Evolutionary conservation across 1,284 basidiomycete genomes (phyloP).

Genomic region (Lentinula novae-zelandiae): DNA sequence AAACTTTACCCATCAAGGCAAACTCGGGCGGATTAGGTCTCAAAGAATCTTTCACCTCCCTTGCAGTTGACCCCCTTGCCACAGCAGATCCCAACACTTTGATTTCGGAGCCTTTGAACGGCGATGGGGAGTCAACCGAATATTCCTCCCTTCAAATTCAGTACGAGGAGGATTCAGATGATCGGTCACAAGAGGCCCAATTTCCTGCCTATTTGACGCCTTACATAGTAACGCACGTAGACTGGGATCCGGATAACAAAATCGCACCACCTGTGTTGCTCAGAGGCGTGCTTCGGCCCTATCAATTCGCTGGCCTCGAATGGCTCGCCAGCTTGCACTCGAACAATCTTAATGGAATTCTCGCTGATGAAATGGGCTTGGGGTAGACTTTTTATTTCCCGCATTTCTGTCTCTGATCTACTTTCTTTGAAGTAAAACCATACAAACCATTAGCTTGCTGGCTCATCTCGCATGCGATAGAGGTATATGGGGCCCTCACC

Average conservation of each 20-base stretch:
- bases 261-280: constrained; percentile 79
- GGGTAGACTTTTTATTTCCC: constrained; percentile 55
- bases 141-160: neutral
- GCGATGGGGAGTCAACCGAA: neutral
- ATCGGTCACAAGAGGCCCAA: constrained; percentile 14
- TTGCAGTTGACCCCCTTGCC: neutral
- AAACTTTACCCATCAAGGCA: neutral
- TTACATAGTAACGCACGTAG: constrained; percentile 64
- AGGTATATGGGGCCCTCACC: constrained; percentile 96
- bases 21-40: no score
- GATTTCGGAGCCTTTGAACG: neutral
- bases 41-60: neutral
- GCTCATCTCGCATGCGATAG: constrained; percentile 93
- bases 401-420: constrained; percentile 5
- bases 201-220: constrained; percentile 60
- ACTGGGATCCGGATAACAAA: constrained; percentile 55
- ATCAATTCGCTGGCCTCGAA: constrained; percentile 92
- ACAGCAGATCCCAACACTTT: neutral
- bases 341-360: constrained; percentile 88
- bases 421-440: constrained; percentile 74
- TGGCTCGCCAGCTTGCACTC: constrained; percentile 91
- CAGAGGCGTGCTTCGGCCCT: constrained; percentile 86
- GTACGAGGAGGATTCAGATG: constrained; percentile 13
- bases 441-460: constrained; percentile 91
- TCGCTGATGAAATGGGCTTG: constrained; percentile 91